Base-by-base conservation (phyloP, 805 yeast species). In the Helenozyma baotianmanensis region DNA sequence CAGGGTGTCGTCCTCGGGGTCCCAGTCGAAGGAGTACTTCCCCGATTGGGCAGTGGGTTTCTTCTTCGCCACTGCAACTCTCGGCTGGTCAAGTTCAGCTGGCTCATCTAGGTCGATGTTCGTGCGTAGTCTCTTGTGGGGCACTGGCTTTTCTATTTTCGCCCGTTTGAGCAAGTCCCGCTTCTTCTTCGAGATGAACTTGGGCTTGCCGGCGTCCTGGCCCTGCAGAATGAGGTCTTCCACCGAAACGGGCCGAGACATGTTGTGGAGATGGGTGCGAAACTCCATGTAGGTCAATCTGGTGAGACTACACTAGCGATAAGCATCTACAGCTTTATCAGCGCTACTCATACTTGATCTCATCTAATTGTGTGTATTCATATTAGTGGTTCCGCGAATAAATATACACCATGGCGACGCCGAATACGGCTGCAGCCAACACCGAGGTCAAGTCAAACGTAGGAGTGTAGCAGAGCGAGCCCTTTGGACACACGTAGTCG, bases 21-120 rank as follows among this genome's bases (percentile, higher is more conserved):
- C 69, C 95, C 95, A 86, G 9, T 72, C 80, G 54, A 85, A 84
- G 8, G 67, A 63, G 55, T 82, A 84, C 43, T 69, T 71, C 9
- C 21, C 33, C n/a, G n/a, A n/a, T n/a, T n/a, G n/a, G n/a, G n/a
- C n/a, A n/a, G n/a, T n/a, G n/a, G n/a, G n/a, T n/a, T n/a, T n/a
- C n/a, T n/a, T n/a, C n/a, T n/a, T n/a, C n/a, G n/a, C n/a, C n/a
- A n/a, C n/a, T n/a, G n/a, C n/a, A n/a, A n/a, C n/a, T n/a, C n/a
- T n/a, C n/a, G n/a, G n/a, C n/a, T n/a, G n/a, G n/a, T n/a, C n/a
- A n/a, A n/a, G n/a, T n/a, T n/a, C n/a, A n/a, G n/a, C n/a, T n/a
- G n/a, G n/a, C n/a, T n/a, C n/a, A n/a, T n/a, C n/a, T n/a, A n/a
- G n/a, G n/a, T n/a, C n/a, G n/a, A n/a, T n/a, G n/a, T n/a, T n/a